Evolutionary conservation across 805 yeast species (phyloP).

Genomic region (Clavispora fructus): DNA sequence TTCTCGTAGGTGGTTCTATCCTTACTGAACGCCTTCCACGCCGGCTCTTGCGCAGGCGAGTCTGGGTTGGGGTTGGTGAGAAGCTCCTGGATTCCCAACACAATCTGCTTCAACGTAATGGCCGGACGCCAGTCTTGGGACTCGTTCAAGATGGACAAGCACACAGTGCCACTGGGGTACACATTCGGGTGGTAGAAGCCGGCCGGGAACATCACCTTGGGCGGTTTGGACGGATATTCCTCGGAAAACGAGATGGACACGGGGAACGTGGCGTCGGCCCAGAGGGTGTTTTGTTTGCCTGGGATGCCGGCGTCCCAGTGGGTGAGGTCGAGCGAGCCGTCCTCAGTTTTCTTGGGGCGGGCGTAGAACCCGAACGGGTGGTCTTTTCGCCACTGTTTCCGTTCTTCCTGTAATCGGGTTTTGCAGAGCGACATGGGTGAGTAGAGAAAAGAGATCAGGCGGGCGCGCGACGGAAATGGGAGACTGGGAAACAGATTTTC

Average conservation of each 20-base stretch:
- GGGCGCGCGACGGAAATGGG: background rate
- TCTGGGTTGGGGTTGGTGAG: constrained; percentile 86
- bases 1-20: constrained; percentile 66
- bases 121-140: constrained; percentile 99
- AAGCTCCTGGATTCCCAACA: constrained; percentile 87
- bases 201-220: constrained; percentile 83
- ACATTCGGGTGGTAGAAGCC: constrained; percentile 96
- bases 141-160: constrained; percentile 88
- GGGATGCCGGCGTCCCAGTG: constrained; percentile 96
- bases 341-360: constrained; percentile 72
- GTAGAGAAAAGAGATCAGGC: background rate
- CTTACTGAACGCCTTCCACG: constrained; percentile 79
- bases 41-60: constrained; percentile 97
- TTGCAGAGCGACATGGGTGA: constrained; percentile 53
- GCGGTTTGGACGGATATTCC: constrained; percentile 96
- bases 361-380: constrained; percentile 98
- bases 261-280: constrained; percentile 91
- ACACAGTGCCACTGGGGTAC: constrained; percentile 95
- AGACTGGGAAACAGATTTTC: no score
- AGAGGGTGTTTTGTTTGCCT: constrained; percentile 78
- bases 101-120: constrained; percentile 81
- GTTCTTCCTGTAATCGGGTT: constrained; percentile 86
- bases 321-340: constrained; percentile 81
- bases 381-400: constrained; percentile 97
- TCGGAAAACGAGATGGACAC: constrained; percentile 76